Conservation (phyloP, 108 stramenopile genomes). For the Aurantiochytrium sp. region DNA sequence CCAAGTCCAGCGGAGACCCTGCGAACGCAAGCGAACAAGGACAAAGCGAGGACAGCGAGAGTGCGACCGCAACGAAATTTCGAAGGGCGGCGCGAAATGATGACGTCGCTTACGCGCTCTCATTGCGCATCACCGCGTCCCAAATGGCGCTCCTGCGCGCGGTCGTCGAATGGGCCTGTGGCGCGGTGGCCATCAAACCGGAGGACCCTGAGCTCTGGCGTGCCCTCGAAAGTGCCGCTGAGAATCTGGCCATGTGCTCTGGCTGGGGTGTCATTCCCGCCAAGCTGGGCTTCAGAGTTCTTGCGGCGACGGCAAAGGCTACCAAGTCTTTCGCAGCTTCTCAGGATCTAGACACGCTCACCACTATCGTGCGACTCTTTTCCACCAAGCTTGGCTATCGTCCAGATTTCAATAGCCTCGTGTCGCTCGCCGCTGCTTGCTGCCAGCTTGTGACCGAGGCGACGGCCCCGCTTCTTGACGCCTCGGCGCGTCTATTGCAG, state of each 20-base stretch:
- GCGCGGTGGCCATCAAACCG: neutral
- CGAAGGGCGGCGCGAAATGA: neutral
- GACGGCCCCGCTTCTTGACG: neutral
- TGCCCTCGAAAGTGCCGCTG: neutral
- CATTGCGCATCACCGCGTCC: neutral
- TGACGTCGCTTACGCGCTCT: neutral
- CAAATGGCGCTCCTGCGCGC: neutral
- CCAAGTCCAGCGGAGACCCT: neutral
- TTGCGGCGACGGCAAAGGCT: neutral
- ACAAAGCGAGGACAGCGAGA: no score
- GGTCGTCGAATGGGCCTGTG: neutral
- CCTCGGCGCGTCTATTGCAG: neutral
- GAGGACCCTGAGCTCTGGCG: neutral
- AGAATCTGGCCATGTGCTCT: neutral
- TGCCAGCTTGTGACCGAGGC: neutral
- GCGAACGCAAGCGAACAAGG: no score
- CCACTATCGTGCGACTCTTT: neutral
- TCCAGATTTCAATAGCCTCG: neutral
- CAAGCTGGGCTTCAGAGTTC: neutral
- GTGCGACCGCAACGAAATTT: neutral
- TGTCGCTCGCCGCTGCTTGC: neutral
- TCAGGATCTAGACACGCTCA: neutral
- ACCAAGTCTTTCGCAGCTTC: neutral
- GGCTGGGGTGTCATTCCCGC: neutral
- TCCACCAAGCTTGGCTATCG: neutral